Percentiles rank a stretch among this genome's conserved stretches.
Evolutionary conservation across 768 basidiomycete species (phyloP).

Genomic region (Lyophyllum decastes): DNA sequence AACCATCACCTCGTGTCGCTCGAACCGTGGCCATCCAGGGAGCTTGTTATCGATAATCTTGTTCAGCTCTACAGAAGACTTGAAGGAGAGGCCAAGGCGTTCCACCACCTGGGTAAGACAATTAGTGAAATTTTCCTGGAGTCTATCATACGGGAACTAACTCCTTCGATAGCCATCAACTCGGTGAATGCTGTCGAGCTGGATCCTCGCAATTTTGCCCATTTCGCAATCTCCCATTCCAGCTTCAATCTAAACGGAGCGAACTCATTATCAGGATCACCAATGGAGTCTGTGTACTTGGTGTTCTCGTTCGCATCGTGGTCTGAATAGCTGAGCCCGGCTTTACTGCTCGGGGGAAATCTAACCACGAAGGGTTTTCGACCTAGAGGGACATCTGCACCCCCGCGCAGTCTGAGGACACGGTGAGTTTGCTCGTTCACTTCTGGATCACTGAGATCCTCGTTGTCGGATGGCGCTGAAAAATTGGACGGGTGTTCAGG

Average conservation of each 20-base stretch:
- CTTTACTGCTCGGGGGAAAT: neutral
- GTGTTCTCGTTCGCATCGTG: neutral
- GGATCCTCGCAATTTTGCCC: constrained; percentile 37
- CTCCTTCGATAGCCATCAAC: constrained; percentile 37
- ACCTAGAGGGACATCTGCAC: neutral
- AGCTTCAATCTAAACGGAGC: constrained; percentile 34
- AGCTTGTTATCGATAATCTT: constrained; percentile 27
- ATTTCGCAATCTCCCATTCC: constrained; percentile 40
- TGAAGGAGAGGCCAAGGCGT: constrained; percentile 25
- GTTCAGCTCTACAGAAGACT: constrained; percentile 26
- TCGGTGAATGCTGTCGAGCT: constrained; percentile 39
- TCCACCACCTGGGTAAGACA: constrained; percentile 23
- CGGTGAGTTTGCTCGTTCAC: neutral
- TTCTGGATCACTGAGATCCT: neutral
- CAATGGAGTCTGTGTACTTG: constrained; percentile 1
- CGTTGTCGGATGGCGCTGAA: neutral
- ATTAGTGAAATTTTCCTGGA: neutral
- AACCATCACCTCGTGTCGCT: constrained; percentile 25
- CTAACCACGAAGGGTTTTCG: constrained; percentile 5
- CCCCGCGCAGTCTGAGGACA: neutral
- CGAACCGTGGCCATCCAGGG: constrained; percentile 23
- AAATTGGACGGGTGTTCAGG: neutral
- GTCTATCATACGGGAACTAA: constrained; percentile 17
- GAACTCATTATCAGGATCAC: constrained; percentile 11
- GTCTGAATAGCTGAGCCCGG: constrained; percentile 2